phyloP scores from a whole-genome alignment of 176 grass and related monocot species.

The Raddia distichophylla region DNA sequence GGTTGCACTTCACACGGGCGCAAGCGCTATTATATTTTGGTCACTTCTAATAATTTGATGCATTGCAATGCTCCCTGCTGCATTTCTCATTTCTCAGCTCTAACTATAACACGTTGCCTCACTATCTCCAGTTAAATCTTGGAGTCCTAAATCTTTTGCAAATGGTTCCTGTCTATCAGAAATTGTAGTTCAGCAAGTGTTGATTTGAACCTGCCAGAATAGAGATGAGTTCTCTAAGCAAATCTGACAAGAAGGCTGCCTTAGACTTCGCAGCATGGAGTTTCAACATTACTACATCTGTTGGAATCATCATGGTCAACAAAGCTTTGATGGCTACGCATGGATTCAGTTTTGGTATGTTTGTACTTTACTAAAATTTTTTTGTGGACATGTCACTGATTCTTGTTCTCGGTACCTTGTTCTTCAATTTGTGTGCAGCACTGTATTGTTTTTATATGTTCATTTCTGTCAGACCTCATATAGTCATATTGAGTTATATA shows the following conservation, averaged over 20 bases:
- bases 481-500: background rate
- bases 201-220: constrained; percentile 25
- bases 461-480: background rate
- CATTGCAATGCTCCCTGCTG: background rate
- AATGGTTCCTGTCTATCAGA: constrained; percentile 4
- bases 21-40: background rate
- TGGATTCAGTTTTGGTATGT: constrained; percentile 79
- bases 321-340: constrained; percentile 79
- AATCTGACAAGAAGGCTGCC: constrained; percentile 66
- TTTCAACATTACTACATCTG: constrained; percentile 84
- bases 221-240: constrained; percentile 67
- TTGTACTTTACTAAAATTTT: background rate
- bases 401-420: background rate
- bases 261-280: constrained; percentile 76
- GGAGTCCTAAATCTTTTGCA: constrained; percentile 2
- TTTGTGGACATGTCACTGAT: background rate
- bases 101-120: background rate
- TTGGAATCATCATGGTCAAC: constrained; percentile 95
- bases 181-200: constrained; percentile 3
- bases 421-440: constrained; percentile 2
- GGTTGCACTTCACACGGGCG: background rate
- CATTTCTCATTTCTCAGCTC: background rate
- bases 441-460: background rate
- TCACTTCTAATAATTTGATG: background rate
- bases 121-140: constrained; percentile 39